phyloP scores from a whole-genome alignment of 257 asterid species.

The Hygrophila difformis region DNA sequence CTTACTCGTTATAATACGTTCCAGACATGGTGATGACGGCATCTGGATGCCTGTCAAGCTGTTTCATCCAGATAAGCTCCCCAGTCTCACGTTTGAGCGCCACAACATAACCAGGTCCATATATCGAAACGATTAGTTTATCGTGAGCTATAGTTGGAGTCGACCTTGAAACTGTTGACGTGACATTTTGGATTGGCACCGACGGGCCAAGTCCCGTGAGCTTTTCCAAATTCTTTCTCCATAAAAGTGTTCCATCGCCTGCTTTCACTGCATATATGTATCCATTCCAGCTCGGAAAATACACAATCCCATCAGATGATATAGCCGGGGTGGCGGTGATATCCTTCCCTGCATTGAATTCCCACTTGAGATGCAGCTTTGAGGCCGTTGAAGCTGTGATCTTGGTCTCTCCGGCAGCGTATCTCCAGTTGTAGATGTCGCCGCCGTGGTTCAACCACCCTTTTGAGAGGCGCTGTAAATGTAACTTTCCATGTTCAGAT shows the following conservation, averaged over 20 bases:
- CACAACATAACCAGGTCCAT: constrained; percentile 43
- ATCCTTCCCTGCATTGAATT: constrained; percentile 32
- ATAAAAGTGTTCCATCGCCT: constrained; percentile 30
- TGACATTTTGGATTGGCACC: constrained; percentile 5
- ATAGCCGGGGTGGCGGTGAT: constrained; percentile 36
- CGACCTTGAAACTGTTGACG: constrained; percentile 23
- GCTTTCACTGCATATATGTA: constrained; percentile 36
- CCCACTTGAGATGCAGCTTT: constrained; percentile 30
- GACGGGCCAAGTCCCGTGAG: constrained; percentile 32
- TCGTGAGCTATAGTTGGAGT: constrained; percentile 43
- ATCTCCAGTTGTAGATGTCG: constrained; percentile 35
- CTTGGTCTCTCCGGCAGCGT: constrained; percentile 23
- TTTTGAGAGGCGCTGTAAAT: no score
- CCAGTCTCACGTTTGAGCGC: constrained; percentile 35
- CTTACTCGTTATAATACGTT: constrained; percentile 34
- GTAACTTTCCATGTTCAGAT: no score
- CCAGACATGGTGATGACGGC: constrained; percentile 57
- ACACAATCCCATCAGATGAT: constrained; percentile 18
- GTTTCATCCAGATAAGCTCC: constrained; percentile 34
- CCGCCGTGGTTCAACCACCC: constrained; percentile 53
- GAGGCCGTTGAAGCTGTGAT: constrained; percentile 33
- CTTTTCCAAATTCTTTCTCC: constrained; percentile 25
- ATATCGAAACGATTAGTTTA: constrained; percentile 27
- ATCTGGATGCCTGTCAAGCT: constrained; percentile 34
- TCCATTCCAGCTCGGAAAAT: constrained; percentile 49